Conservation (phyloP, 306 rosid genomes). For the Mimosa bimucronata region DNA sequence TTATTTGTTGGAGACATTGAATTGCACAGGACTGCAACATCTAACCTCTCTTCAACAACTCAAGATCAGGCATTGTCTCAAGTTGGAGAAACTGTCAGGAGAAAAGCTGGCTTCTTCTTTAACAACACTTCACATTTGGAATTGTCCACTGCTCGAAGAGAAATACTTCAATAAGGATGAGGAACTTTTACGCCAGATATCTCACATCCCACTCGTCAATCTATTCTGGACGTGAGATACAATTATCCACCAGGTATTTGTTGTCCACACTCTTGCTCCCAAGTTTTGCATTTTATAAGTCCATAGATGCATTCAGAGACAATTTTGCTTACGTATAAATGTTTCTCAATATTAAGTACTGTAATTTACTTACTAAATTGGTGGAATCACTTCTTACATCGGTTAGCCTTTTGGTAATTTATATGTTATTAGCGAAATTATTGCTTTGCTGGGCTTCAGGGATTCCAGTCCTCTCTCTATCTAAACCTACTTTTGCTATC, state of each 20-base stretch:
- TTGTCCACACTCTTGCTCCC: background rate
- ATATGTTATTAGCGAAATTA: too few relatives aligned
- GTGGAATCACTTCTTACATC: too few relatives aligned
- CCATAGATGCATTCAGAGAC: too few relatives aligned
- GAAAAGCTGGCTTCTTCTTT: slow-evolving; percentile 23
- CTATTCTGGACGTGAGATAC: background rate
- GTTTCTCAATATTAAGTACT: too few relatives aligned
- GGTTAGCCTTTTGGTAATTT: too few relatives aligned
- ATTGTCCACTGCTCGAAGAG: background rate
- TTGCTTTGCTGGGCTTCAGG: too few relatives aligned
- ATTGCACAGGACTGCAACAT: background rate
- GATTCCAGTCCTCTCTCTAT: too few relatives aligned
- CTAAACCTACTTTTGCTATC: too few relatives aligned
- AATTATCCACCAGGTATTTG: background rate
- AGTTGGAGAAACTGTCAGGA: too few relatives aligned
- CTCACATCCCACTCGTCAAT: background rate
- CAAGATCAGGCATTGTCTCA: accelerated
- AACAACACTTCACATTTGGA: background rate
- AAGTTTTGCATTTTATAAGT: too few relatives aligned
- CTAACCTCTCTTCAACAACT: slow-evolving; percentile 12
- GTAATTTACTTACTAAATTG: too few relatives aligned
- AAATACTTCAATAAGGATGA: background rate
- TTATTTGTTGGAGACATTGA: background rate
- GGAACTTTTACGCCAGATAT: background rate
- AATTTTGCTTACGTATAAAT: too few relatives aligned